Base-by-base conservation (phyloP, 1,284 basidiomycete species). In the Mixia osmundae region DNA sequence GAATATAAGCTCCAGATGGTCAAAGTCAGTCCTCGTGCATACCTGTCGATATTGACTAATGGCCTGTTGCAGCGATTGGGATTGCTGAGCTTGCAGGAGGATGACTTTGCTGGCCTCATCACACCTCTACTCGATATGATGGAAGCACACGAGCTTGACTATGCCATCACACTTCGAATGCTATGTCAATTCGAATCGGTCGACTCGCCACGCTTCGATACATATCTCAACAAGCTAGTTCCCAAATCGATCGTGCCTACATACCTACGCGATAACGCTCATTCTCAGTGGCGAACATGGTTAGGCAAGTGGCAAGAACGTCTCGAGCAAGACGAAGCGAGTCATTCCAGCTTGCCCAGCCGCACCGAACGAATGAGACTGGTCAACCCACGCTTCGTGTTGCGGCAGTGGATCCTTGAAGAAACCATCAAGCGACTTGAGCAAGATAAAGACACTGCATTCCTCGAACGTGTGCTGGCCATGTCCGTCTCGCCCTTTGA, bases 331-430 rank as follows among this genome's bases (percentile, higher is more conserved):
- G 60, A 33, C 0, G 48, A 44, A 3, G 50, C 63, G 61, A 58
- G 61, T 37, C n/a, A n/a, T n/a, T n/a, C n/a, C n/a, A n/a, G n/a
- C n/a, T n/a, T n/a, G n/a, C 41, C 44, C 4, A 56, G 61, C 38
- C 54, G 57, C 15, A 62, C 57, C 59, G 46, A 53, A 44, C 18
- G 67, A 54, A 61, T 65, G 55, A 61, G 57, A 38, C 53, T 43
- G 8, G 68, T 63, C 15, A 91, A 94, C 50, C 85, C 85, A 11
- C 64, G 80, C 21, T 91, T 94, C 55, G 69, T 87, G 25, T 58
- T 91, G 40, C 63, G 85, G 40, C 85, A 91, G 57, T 91, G 85
- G 85, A 60, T 91, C 3, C 62, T 94, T 20, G 82, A 91, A 53
- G 82, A 89, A 51, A 70, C 78, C 20, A 87, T 87, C 52, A 57